A percentile compares a stretch with the other conserved stretches of the same genome.
Conservation (phyloP, 352 stramenopile species). For the Globisporangium heterothallicum region DNA sequence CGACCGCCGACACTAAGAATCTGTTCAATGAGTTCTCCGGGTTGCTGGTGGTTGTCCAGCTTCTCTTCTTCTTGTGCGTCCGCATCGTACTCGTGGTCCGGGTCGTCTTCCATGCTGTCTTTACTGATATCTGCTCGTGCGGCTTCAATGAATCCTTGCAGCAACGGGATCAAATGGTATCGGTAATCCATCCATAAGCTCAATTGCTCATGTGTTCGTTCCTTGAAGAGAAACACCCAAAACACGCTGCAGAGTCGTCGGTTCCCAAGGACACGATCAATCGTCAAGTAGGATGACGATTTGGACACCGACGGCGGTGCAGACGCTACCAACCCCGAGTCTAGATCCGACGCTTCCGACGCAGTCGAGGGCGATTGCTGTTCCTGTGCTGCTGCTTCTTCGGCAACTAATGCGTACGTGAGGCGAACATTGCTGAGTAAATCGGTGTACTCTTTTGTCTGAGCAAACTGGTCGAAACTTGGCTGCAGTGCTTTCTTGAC, state of each 20-base stretch:
- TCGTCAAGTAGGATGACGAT: constrained; percentile 51
- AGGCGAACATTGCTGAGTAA: constrained; percentile 52
- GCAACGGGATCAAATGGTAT: constrained; percentile 60
- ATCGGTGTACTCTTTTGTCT: constrained; percentile 48
- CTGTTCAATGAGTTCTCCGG: constrained; percentile 68
- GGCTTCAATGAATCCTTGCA: constrained; percentile 47
- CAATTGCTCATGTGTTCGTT: constrained; percentile 71
- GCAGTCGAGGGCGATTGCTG: constrained; percentile 1
- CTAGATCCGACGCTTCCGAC: neutral
- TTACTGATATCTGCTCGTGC: constrained; percentile 28
- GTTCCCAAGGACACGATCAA: constrained; percentile 72
- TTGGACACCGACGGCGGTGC: constrained; percentile 14
- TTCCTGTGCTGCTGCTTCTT: constrained; percentile 12
- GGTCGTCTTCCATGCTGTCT: constrained; percentile 18
- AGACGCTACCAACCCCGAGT: constrained; percentile 4
- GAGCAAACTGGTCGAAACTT: constrained; percentile 59
- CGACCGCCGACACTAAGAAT: constrained; percentile 45
- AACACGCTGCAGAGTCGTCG: constrained; percentile 79
- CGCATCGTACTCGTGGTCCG: constrained; percentile 18
- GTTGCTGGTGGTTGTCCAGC: neutral
- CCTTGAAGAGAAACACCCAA: constrained; percentile 85
- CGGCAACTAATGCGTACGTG: constrained; percentile 35
- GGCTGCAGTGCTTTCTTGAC: constrained; percentile 66
- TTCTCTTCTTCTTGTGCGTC: constrained; percentile 13
- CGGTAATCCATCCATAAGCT: constrained; percentile 84